Base-by-base conservation (phyloP, 257 asterid genomes). In the Voacanga thouarsii region DNA sequence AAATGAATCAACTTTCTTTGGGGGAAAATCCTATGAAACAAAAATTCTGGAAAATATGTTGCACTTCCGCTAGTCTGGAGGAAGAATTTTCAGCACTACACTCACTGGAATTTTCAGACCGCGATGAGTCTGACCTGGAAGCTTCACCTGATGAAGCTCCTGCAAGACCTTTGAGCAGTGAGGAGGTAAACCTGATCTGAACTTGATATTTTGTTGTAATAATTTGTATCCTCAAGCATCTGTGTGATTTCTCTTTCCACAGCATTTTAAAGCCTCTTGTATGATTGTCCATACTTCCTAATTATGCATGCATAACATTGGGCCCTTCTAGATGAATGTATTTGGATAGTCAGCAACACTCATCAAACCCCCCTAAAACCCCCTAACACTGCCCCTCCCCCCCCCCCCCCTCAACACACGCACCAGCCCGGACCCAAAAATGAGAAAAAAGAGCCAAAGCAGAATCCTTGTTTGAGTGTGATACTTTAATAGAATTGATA, bases 51-150 rank as follows among this genome's bases (percentile, higher is more conserved):
- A 85, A 80, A 80, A 75, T 86, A 70, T 83, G 69, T 55, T 86
- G 94, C 73, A 64, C 57, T n/a, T 88, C 94, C 56, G 76, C 86
- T 80, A 86, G 88, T 81, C 80, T 88, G 87, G 89, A 84, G 86
- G 85, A 84, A 82, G 88, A 89, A 66, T 82, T 84, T 78, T 80
- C 91, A n/a, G 84, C 86, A 7, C 4, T 82, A 65, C 83, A 83
- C 60, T 83, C 96, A 0, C 80, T 78, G 57, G 76, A 71, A 63
- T 81, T 80, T 45, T 53, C 89, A 16, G 63, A 56, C 55, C 86
- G 28, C 28, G 87, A 78, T 33, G 83, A 75, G 53, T 44, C 64
- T 78, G 89, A 80, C 82, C 16, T 78, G 5, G 84, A 78, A 59
- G 55, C 78, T 72, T 57, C 75, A 47, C 56, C 65, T 19, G 89